Evolutionary conservation across 2,329 filamentous ascomycete species (phyloP), one percentile per base, ranked within the genome.

Genomic region (Botrytis fragariae): DNA sequence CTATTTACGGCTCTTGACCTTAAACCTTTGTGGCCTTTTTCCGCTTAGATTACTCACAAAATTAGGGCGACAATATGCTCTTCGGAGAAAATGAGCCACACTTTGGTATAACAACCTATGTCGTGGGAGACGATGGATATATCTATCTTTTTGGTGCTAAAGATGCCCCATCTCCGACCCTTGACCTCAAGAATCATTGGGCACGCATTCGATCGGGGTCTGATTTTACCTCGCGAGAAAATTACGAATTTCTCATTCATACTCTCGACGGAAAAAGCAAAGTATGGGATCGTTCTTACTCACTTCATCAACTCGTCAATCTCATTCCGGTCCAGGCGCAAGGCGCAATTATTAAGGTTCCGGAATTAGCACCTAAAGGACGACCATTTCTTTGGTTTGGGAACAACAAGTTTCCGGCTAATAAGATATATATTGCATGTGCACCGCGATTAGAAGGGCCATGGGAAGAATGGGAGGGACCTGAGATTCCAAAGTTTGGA

Each of bases 181-280:
- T 69, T 22, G 65, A 69, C 39, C 48, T 71, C 4, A 64, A 61
- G 22, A 71, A 71, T 7, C 60, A 62, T 44, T 62, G 57, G 69
- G 69, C 69, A 22, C 57, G 69, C 5, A 61, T 71, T 29, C 57
- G 42, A 22, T 37, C 44, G 2, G 57, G 57, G 10, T 35, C 57
- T 16, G 69, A 71, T 39, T 71, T 71, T 32, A 64, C 69, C 12
- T 51, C 22, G 25, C 57, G 69, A n/a, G 42, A 22, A 22, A 71
- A 71, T 32, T 71, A 71, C 9, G 57, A 71, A 64, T 71, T 71
- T 20, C 57, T 71, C 25, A 45, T 71, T 25, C 65, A 69, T 16
- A 69, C 35, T 32, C 48, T 69, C 6, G 65, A 69, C 44, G 65
- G 65, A 22, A 71, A 71, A 16, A 64, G 60, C 37, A 20, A 48